phyloP scores from a whole-genome alignment of 768 basidiomycete species.

The Lentinus tigrinus region DNA sequence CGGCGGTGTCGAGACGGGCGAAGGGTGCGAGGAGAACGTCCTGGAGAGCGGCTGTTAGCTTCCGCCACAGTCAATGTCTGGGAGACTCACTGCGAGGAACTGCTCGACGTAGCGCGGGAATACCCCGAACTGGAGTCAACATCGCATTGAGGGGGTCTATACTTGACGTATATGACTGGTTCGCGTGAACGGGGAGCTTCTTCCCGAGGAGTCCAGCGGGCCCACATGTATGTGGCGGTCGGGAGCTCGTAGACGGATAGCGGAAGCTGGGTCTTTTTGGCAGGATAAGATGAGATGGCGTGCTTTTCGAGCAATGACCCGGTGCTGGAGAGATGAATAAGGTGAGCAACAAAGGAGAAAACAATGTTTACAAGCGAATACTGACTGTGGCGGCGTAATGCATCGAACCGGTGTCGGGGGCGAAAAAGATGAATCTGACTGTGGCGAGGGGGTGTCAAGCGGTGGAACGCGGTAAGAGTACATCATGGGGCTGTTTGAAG shows the following conservation, averaged over 20 bases:
- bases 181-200: background rate
- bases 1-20: slow-evolving; percentile 3
- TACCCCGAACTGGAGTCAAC: background rate
- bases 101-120: background rate
- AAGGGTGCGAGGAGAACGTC: background rate
- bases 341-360: background rate
- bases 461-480: background rate
- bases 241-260: slow-evolving; percentile 19
- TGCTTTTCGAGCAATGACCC: slow-evolving; percentile 1
- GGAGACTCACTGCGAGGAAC: background rate
- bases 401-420: background rate
- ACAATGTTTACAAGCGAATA: background rate
- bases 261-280: background rate
- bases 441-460: background rate
- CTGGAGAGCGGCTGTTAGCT: background rate
- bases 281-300: slow-evolving; percentile 1
- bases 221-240: slow-evolving; percentile 21
- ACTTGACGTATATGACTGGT: slow-evolving; percentile 14
- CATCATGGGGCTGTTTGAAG: no score
- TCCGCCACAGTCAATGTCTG: background rate
- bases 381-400: slow-evolving; percentile 3
- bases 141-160: background rate
- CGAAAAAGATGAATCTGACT: background rate
- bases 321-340: background rate
- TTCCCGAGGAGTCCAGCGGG: slow-evolving; percentile 12